Evolutionary conservation across 202 grass and related monocot species (phyloP), one percentile per base, ranked within the genome.

Genomic region (Thinopyrum obtusiflorum): DNA sequence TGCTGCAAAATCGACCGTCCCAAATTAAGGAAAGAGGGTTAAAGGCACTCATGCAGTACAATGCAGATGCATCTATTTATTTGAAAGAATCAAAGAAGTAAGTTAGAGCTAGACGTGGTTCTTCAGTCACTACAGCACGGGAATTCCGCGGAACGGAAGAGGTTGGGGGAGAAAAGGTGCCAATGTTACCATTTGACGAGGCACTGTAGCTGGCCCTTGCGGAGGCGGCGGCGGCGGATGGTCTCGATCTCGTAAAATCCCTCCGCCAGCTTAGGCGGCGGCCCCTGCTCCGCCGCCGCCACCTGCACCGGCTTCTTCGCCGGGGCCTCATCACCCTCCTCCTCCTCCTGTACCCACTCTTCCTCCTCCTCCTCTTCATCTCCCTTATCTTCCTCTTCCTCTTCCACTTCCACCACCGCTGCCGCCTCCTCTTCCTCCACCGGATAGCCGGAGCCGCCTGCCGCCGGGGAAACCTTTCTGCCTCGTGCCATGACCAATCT

Each of bases 121-220:
- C n/a, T n/a, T n/a, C n/a, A n/a, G n/a, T n/a, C n/a, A n/a, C n/a
- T n/a, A n/a, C n/a, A n/a, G n/a, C n/a, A n/a, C n/a, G n/a, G n/a
- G n/a, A n/a, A n/a, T n/a, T n/a, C n/a, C n/a, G n/a, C n/a, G n/a
- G n/a, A n/a, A n/a, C n/a, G n/a, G n/a, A n/a, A n/a, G n/a, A n/a
- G n/a, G n/a, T n/a, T n/a, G n/a, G n/a, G n/a, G n/a, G n/a, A n/a
- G n/a, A n/a, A n/a, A n/a, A n/a, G n/a, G n/a, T n/a, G n/a, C n/a
- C n/a, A n/a, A n/a, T n/a, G n/a, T n/a, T n/a, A n/a, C n/a, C 93
- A 95, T 88, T 95, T 95, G 61, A 95, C 91, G 61, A 95, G 93
- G 71, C 92, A 95, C 88, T 95, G 93, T 2, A 80, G 60, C 77
- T 92, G 55, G 39, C 88, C 88, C 83, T 87, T 85, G 77, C 65